Conservation (phyloP, 805 yeast species). For the Saccharomycopsis fermentans region DNA sequence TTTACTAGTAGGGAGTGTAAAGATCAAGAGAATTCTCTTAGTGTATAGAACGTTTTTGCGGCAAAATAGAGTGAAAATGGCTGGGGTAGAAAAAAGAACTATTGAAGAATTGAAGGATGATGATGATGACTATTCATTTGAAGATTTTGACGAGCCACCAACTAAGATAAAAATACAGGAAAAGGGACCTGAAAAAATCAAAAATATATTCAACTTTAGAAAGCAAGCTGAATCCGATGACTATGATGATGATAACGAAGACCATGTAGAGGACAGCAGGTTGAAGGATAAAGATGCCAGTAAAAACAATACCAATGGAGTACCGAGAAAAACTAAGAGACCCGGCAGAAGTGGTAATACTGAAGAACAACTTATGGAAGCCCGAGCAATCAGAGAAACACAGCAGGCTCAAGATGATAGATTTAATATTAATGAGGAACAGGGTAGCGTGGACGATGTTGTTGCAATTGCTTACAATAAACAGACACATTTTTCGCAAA, state of each 20-base stretch:
- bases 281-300: background rate
- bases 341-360: constrained; percentile 22
- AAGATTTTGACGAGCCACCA: background rate
- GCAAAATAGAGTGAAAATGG: background rate
- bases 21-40: no score
- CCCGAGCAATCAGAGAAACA: constrained; percentile 11
- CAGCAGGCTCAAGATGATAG: constrained; percentile 18
- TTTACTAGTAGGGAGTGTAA: no score
- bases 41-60: no score
- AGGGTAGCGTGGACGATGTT: constrained; percentile 44
- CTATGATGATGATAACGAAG: constrained; percentile 2
- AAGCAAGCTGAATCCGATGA: background rate
- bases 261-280: background rate
- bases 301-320: background rate
- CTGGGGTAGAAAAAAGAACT: background rate
- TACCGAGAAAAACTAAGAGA: constrained; percentile 7
- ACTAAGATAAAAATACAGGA: background rate
- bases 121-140: constrained; percentile 4
- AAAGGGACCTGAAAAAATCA: background rate
- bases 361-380: constrained; percentile 18
- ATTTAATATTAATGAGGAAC: constrained; percentile 15
- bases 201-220: background rate
- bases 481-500: constrained; percentile 59
- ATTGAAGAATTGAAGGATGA: background rate
- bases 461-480: constrained; percentile 83